A percentile compares a stretch with the other conserved stretches of the same genome.
phyloP scores from a whole-genome alignment of 192 early-diverging fungal genomes.

The Linnemannia elongata region DNA sequence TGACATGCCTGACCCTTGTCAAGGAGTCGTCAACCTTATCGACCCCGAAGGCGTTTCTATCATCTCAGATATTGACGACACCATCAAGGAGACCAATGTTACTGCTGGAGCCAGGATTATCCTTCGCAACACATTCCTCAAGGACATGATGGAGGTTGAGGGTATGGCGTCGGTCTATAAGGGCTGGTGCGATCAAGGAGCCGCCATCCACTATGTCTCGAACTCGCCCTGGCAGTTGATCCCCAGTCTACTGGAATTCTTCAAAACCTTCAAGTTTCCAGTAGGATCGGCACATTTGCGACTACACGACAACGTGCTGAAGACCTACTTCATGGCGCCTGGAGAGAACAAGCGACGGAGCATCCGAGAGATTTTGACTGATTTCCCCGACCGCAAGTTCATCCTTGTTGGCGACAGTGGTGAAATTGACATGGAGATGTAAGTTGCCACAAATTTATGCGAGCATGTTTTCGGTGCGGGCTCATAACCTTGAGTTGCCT shows the following conservation, averaged over 20 bases:
- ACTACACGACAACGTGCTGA: constrained; percentile 61
- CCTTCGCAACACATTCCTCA: constrained; percentile 78
- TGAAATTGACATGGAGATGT: constrained; percentile 91
- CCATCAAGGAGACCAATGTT: constrained; percentile 92
- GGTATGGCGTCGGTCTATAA: constrained; percentile 87
- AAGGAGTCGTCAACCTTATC: constrained; percentile 72
- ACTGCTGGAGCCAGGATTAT: constrained; percentile 77
- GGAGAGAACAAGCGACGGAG: constrained; percentile 24
- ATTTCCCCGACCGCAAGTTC: constrained; percentile 87
- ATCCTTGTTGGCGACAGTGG: constrained; percentile 94
- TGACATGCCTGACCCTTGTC: constrained; percentile 43
- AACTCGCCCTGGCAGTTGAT: constrained; percentile 93
- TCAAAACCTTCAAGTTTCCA: constrained; percentile 80
- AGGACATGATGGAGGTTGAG: constrained; percentile 75
- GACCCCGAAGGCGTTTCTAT: constrained; percentile 82
- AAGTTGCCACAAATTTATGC: constrained; percentile 20
- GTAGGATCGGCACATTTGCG: constrained; percentile 79
- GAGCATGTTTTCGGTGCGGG: neutral
- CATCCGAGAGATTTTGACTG: constrained; percentile 57
- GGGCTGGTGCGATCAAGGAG: constrained; percentile 67
- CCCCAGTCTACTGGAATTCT: constrained; percentile 81
- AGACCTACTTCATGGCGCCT: constrained; percentile 50
- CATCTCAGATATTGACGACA: constrained; percentile 95
- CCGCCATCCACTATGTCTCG: constrained; percentile 89
- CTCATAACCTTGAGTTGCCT: neutral